Evolutionary conservation across 352 stramenopile genomes (phyloP).

Genomic region (Pythium sukuiense): DNA sequence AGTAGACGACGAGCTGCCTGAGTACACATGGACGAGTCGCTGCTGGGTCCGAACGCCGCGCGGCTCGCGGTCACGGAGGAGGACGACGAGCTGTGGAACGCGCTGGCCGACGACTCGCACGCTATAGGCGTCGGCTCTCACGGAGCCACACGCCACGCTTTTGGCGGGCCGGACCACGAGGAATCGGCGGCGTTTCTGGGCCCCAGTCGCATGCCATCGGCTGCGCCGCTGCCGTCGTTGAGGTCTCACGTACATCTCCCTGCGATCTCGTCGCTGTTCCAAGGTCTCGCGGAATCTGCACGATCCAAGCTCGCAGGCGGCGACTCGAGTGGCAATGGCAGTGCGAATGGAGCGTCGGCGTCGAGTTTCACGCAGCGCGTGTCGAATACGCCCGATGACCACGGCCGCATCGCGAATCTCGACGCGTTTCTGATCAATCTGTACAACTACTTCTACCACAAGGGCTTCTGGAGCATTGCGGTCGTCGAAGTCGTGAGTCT

Average conservation of each 20-base stretch:
- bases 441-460: slow-evolving; percentile 95
- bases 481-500: slow-evolving; percentile 91
- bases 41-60: slow-evolving; percentile 37
- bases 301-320: slow-evolving; percentile 35
- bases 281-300: slow-evolving; percentile 58
- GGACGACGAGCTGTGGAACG: slow-evolving; percentile 81
- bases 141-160: slow-evolving; percentile 7
- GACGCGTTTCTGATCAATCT: slow-evolving; percentile 92
- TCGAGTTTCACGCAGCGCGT: slow-evolving; percentile 12
- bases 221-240: slow-evolving; percentile 54
- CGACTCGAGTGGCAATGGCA: not conserved
- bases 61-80: slow-evolving; percentile 42
- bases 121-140: not conserved
- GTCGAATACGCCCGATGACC: slow-evolving; percentile 60
- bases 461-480: slow-evolving; percentile 90
- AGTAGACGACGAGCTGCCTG: not conserved
- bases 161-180: slow-evolving; percentile 15
- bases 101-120: slow-evolving; percentile 53
- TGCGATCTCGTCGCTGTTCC: slow-evolving; percentile 76
- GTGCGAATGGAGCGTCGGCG: not conserved
- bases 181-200: slow-evolving; percentile 22
- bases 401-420: slow-evolving; percentile 79
- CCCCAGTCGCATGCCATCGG: not conserved
- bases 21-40: slow-evolving; percentile 62
- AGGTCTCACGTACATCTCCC: slow-evolving; percentile 72